Percentiles rank a stretch among this genome's conserved stretches.
phyloP scores from a whole-genome alignment of 441 rosid species.

The Cnidoscolus chayamansa region DNA sequence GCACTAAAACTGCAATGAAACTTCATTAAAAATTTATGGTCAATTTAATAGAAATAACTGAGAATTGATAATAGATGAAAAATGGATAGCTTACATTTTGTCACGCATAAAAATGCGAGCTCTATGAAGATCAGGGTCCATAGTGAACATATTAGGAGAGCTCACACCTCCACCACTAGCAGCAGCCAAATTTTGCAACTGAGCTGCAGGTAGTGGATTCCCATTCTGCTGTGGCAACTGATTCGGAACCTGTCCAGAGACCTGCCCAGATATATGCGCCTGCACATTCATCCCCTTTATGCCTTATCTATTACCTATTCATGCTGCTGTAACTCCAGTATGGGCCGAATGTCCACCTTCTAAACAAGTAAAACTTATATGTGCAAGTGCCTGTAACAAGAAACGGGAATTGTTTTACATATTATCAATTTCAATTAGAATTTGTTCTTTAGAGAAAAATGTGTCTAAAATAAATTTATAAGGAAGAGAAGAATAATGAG shows the following conservation, averaged over 20 bases:
- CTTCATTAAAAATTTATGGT: background rate
- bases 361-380: background rate
- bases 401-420: background rate
- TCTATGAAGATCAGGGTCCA: constrained; percentile 48
- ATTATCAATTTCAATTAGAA: constrained; percentile 2
- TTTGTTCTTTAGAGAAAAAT: background rate
- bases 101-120: constrained; percentile 48
- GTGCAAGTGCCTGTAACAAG: background rate
- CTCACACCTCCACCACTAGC: constrained; percentile 29
- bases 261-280: constrained; percentile 77
- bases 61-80: background rate
- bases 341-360: background rate
- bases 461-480: background rate
- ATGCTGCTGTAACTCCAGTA: constrained; percentile 22
- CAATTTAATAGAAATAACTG: background rate
- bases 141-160: constrained; percentile 11
- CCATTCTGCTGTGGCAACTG: constrained; percentile 85
- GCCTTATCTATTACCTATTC: constrained; percentile 13
- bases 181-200: constrained; percentile 64
- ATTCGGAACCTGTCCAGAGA: constrained; percentile 73
- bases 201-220: constrained; percentile 46
- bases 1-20: background rate
- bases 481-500: background rate
- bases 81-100: constrained; percentile 54
- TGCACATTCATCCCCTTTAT: constrained; percentile 61